Base-by-base conservation (phyloP, 768 basidiomycete genomes). In the Hericium rajendrae region DNA sequence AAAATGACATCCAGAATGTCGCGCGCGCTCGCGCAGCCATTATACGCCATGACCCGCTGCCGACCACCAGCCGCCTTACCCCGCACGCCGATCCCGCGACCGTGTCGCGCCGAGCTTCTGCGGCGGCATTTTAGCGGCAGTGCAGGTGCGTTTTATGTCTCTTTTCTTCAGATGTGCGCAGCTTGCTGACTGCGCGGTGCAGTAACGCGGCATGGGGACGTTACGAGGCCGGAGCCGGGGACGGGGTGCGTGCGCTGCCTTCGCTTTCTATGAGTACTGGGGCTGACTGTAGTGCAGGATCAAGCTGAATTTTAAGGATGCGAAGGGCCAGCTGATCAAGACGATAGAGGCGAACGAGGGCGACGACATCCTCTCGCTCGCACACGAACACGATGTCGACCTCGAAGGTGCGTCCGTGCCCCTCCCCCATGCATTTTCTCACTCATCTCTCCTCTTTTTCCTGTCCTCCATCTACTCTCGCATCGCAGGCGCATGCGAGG, bases 371-470 rank as follows among this genome's bases (percentile, higher is more conserved):
- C 74, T 99, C 38, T 84, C 85, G 22, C 76, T 99, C 55, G 94
- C 94, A 5, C 94, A 97, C 66, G 94, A 97, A 69, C 84, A 95
- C 67, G 95, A 98, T 64, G 82, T 99, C 55, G 95, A 98, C 68
- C 77, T 97, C 18, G 95, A 98, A 77, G 94, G 94, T 91, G 61
- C 59, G 78, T 68, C 40, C 38, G 16, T n/a, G 26, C 41, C n/a
- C 40, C 41, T 18, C 10, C 39, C 49, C 49, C 50, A 48, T 49
- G 22, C 38, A 26, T 51, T 53, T 22, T 16, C 48, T 52, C 41
- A 48, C 43, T 39, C 57, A 40, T 40, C 26, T 48, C 26, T 37
- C 15, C 48, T 32, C 10, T 24, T n/a, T 12, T 26, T 26, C 32
- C 32, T 32, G 5, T 32, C 57, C 51, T 38, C 52, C 56, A 22